phyloP scores from a whole-genome alignment of 495 filamentous ascomycete genomes.

The Hyphodiscus hymeniophilus region DNA sequence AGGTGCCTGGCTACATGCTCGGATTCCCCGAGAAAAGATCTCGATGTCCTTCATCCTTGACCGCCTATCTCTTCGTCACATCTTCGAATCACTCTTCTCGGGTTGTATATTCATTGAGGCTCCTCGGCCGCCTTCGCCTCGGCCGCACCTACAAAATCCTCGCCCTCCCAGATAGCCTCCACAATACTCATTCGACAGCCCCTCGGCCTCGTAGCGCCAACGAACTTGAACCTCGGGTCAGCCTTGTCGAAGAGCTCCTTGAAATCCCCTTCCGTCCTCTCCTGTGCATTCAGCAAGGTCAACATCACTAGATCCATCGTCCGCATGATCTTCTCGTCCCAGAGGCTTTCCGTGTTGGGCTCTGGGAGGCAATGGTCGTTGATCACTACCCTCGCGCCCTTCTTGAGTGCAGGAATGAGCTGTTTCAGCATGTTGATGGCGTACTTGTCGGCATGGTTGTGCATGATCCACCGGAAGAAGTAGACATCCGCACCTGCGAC shows the following conservation, averaged over 20 bases:
- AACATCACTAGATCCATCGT: constrained; percentile 52
- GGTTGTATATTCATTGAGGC: too few relatives aligned
- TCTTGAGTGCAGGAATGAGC: constrained; percentile 47
- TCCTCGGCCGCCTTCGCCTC: too few relatives aligned
- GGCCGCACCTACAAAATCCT: constrained; percentile 19
- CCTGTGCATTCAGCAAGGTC: constrained; percentile 43
- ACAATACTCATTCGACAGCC: constrained; percentile 42
- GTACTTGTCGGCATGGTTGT: constrained; percentile 52
- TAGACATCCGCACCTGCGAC: constrained; percentile 46
- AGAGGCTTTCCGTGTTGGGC: constrained; percentile 28
- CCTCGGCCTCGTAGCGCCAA: constrained; percentile 18
- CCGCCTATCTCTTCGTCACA: too few relatives aligned
- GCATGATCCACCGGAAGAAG: constrained; percentile 49
- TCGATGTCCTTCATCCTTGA: too few relatives aligned
- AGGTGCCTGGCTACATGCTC: too few relatives aligned
- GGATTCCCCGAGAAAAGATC: too few relatives aligned
- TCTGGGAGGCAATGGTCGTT: constrained; percentile 45
- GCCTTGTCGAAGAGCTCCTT: constrained; percentile 36
- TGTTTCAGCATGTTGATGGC: constrained; percentile 42
- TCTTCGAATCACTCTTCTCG: too few relatives aligned
- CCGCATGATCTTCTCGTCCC: constrained; percentile 43
- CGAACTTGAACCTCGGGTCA: constrained; percentile 36
- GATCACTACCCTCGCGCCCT: constrained; percentile 41
- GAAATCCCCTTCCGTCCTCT: constrained; percentile 43
- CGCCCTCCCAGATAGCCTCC: constrained; percentile 40